These are phyloP conservation scores for Suhomyces tanzawaensis DNA, from an alignment of 805 yeast genomes.

Conservation along the genomic window DNA sequence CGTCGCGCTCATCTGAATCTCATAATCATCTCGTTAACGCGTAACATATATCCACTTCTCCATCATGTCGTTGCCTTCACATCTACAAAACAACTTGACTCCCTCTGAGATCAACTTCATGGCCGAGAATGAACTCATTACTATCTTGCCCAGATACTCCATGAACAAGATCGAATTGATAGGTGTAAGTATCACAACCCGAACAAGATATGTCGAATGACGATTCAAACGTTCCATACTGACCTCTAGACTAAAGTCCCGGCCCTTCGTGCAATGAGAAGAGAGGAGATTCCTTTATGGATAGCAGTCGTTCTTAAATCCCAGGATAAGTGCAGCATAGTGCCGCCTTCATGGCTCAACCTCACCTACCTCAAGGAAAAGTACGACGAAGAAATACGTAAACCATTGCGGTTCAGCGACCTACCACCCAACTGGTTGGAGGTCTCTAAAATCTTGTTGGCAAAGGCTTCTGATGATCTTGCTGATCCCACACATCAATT, in stretches of 20 bases:
- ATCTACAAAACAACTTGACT: constrained; percentile 53
- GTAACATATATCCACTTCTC: too few relatives aligned
- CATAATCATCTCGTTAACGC: too few relatives aligned
- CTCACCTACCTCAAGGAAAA: constrained; percentile 49
- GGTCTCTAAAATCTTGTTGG: constrained; percentile 63
- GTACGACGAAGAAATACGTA: constrained; percentile 64
- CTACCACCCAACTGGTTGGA: constrained; percentile 93
- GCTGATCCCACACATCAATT: constrained; percentile 69
- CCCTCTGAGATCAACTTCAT: constrained; percentile 80
- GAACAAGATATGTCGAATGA: not conserved
- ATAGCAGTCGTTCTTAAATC: constrained; percentile 76
- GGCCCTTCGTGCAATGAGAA: constrained; percentile 60
- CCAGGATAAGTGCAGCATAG: constrained; percentile 81
- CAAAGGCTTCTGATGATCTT: constrained; percentile 75
- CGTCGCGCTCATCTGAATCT: too few relatives aligned
- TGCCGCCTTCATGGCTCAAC: constrained; percentile 83
- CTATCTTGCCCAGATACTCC: constrained; percentile 75
- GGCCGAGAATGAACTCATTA: constrained; percentile 75
- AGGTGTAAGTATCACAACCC: constrained; percentile 44
- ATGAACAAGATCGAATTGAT: constrained; percentile 64
- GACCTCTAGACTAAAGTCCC: constrained; percentile 50
- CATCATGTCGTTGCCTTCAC: constrained; percentile 65
- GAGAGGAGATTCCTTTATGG: constrained; percentile 81
- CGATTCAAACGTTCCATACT: constrained; percentile 1
- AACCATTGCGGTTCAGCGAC: constrained; percentile 58